Base-by-base conservation (phyloP, 306 rosid genomes). In the Vicia villosa region DNA sequence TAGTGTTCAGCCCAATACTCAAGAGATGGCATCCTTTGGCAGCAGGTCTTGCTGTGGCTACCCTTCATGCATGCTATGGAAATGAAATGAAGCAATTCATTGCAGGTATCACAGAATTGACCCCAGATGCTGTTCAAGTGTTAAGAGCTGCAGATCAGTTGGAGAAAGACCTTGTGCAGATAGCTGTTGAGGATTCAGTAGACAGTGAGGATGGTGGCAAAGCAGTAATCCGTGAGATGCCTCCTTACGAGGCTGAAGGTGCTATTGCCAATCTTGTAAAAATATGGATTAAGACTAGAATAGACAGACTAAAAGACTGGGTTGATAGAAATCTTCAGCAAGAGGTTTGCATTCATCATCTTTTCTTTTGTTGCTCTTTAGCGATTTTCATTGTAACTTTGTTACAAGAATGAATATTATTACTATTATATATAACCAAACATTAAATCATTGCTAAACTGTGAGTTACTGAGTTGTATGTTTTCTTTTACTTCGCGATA, bases 191-290 rank as follows among this genome's bases (percentile, higher is more conserved):
- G 78, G 99, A 94, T 82, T 90, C 99, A 6, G 99, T 91, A 20
- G 99, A 90, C 49, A 91, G 97, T 59, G 97, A 94, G 14, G 99
- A 94, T 46, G 99, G 99, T 60, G 99, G 97, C 64, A 94, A 94
- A 83, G 97, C 95, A 74, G 87, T 94, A 81, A 94, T 94, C 67
- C 97, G 99, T 15, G 99, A 94, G 86, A 90, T 94, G 99, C 97
- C 97, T 70, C 97, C 99, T 62, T 94, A 52, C 51, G 99, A 94
- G 81, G 96, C 97, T 66, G 97, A 94, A 83, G 76, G 89, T 73
- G 95, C 96, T 36, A 88, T 94, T 63, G 95, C 97, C 63, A 91
- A 94, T 83, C 80, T 94, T 82, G 99, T 94, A 21, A 91, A 88
- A 87, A 78, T 67, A 61, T 94, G 99, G 98, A 88, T 91, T 41